Evolutionary conservation across 2,329 filamentous ascomycete species (phyloP).

Genomic region (Atkinsonella texensis): DNA sequence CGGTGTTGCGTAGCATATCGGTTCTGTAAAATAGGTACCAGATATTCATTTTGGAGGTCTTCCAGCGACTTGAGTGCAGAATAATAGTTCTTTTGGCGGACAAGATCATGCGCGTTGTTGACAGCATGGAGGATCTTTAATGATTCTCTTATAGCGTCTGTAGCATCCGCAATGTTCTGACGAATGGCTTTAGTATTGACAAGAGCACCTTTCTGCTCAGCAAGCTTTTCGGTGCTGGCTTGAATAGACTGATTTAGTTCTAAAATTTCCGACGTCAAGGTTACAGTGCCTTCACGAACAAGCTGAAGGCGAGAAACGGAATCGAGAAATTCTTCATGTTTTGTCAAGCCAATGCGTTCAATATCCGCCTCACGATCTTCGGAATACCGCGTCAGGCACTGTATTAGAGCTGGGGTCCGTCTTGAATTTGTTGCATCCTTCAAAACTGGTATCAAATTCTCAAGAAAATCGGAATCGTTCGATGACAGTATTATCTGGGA

Average conservation of each 20-base stretch:
- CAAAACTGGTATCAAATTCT: slow-evolving; percentile 87
- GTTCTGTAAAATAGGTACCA: slow-evolving; percentile 57
- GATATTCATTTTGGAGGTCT: slow-evolving; percentile 89
- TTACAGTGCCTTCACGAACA: slow-evolving; percentile 82
- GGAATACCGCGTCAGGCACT: slow-evolving; percentile 61
- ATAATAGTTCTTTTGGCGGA: slow-evolving; percentile 91
- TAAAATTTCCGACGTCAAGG: slow-evolving; percentile 80
- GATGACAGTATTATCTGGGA: slow-evolving; percentile 79
- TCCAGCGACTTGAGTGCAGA: slow-evolving; percentile 86
- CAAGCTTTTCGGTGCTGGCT: slow-evolving; percentile 83
- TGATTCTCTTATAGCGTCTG: slow-evolving; percentile 78
- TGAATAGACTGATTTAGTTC: slow-evolving; percentile 92
- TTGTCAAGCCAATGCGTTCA: slow-evolving; percentile 85
- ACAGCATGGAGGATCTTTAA: slow-evolving; percentile 84
- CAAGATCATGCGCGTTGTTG: slow-evolving; percentile 85
- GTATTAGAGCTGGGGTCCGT: slow-evolving; percentile 59
- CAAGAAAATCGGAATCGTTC: slow-evolving; percentile 86
- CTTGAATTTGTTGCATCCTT: slow-evolving; percentile 76
- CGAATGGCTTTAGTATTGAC: slow-evolving; percentile 86
- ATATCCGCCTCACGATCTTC: slow-evolving; percentile 83
- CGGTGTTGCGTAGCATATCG: slow-evolving; percentile 92
- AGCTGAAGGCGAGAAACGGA: slow-evolving; percentile 91
- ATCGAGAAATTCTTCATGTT: slow-evolving; percentile 90
- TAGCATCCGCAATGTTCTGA: slow-evolving; percentile 91
- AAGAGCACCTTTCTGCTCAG: slow-evolving; percentile 84